Evolutionary conservation across 106 monocot genomes (phyloP), one percentile per base, ranked within the genome.

Genomic region (Xerophyta viscosa): DNA sequence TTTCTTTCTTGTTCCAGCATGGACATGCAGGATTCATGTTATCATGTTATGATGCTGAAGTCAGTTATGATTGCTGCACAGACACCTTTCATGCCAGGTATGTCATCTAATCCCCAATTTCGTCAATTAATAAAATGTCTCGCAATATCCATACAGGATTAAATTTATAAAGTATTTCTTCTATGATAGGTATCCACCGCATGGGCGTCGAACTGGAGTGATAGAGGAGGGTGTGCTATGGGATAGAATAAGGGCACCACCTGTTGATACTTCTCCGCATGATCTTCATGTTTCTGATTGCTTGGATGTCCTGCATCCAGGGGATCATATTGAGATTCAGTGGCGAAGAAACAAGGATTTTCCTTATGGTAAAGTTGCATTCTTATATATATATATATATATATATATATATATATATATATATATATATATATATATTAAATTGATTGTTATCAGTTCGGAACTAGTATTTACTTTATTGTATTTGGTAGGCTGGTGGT

Each of bases 361-460:
- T 37, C 92, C 83, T 17, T 92, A 80, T 69, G 92, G 92, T 96
- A 57, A n/a, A n/a, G n/a, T n/a, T n/a, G n/a, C n/a, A n/a, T n/a
- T n/a, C n/a, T n/a, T n/a, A n/a, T n/a, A n/a, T n/a, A n/a, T n/a
- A n/a, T n/a, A n/a, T n/a, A n/a, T n/a, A n/a, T n/a, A n/a, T n/a
- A n/a, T n/a, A n/a, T n/a, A n/a, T n/a, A n/a, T n/a, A n/a, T n/a
- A n/a, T n/a, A n/a, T n/a, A n/a, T n/a, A n/a, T n/a, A n/a, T n/a
- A n/a, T n/a, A n/a, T n/a, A n/a, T n/a, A n/a, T n/a, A n/a, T n/a
- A n/a, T n/a, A n/a, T n/a, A n/a, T n/a, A n/a, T n/a, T n/a, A n/a
- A n/a, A n/a, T n/a, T n/a, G n/a, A n/a, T n/a, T n/a, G n/a, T n/a
- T n/a, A n/a, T n/a, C n/a, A n/a, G n/a, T n/a, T n/a, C n/a, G n/a